Evolutionary conservation across 768 basidiomycete species (phyloP).

Genomic region (Pulveroboletus sp.): DNA sequence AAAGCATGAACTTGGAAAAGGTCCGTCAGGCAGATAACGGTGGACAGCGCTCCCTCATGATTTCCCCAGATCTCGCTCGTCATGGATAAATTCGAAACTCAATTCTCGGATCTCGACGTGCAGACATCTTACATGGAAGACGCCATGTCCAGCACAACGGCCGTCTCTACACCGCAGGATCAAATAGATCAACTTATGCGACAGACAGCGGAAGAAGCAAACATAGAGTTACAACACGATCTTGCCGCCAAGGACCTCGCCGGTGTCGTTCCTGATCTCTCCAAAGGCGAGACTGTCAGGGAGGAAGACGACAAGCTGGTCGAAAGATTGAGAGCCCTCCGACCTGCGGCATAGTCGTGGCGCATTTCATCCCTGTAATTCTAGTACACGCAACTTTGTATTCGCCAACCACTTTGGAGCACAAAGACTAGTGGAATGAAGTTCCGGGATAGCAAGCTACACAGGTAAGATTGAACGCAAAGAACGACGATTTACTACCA

Average conservation of each 20-base stretch:
- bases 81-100: constrained; percentile 98
- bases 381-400: background rate
- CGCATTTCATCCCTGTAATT: constrained; percentile 9
- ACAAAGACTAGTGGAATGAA: constrained; percentile 1
- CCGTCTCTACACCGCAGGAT: constrained; percentile 91
- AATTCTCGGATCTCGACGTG: constrained; percentile 96
- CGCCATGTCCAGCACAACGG: constrained; percentile 90
- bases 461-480: constrained; percentile 3
- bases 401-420: background rate
- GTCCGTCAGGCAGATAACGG: constrained; percentile 42
- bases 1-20: constrained; percentile 96
- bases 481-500: constrained; percentile 14
- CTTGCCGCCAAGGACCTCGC: constrained; percentile 62
- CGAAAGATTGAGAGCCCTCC: constrained; percentile 81
- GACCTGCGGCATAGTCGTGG: constrained; percentile 58
- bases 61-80: constrained; percentile 81
- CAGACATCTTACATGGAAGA: constrained; percentile 99
- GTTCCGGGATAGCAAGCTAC: constrained; percentile 6
- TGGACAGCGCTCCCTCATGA: background rate
- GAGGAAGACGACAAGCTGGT: constrained; percentile 83
- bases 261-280: constrained; percentile 52
- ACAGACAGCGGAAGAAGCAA: constrained; percentile 95
- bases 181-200: constrained; percentile 90
- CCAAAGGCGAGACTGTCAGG: constrained; percentile 48
- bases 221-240: constrained; percentile 92